These are phyloP conservation scores for Boletus semigastroideus DNA, from an alignment of 1,284 basidiomycete genomes.

Conservation along the genomic window DNA sequence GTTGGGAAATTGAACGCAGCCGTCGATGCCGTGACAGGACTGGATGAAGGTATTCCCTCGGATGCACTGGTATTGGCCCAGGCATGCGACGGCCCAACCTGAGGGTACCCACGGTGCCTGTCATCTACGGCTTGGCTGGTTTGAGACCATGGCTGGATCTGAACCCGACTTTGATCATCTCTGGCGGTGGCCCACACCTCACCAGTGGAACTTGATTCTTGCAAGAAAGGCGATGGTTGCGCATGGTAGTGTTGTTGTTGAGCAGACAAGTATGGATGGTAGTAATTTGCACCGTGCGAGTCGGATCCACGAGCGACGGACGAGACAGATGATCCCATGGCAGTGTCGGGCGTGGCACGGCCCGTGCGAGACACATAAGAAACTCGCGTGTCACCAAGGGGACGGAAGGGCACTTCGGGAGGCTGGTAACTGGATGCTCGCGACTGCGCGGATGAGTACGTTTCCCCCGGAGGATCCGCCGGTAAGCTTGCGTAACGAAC, in stretches of 20 bases:
- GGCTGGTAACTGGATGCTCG: slow-evolving; percentile 30
- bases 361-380: slow-evolving; percentile 32
- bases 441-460: slow-evolving; percentile 19
- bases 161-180: slow-evolving; percentile 25
- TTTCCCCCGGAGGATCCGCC: slow-evolving; percentile 18
- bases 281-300: slow-evolving; percentile 20
- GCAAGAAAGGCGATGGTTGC: slow-evolving; percentile 28
- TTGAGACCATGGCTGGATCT: slow-evolving; percentile 29
- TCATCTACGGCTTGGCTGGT: slow-evolving; percentile 24
- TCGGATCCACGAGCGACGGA: slow-evolving; percentile 30
- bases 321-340: slow-evolving; percentile 20
- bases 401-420: slow-evolving; percentile 24
- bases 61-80: slow-evolving; percentile 25
- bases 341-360: slow-evolving; percentile 28
- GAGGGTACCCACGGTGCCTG: slow-evolving; percentile 33
- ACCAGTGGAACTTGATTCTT: slow-evolving; percentile 17
- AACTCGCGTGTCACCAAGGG: slow-evolving; percentile 29
- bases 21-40: slow-evolving; percentile 21
- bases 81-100: slow-evolving; percentile 24
- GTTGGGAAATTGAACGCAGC: slow-evolving; percentile 35
- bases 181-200: slow-evolving; percentile 26
- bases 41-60: slow-evolving; percentile 22
- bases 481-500: slow-evolving; percentile 24
- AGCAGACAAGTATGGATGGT: slow-evolving; percentile 25
- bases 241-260: slow-evolving; percentile 28